Evolutionary conservation across 2,329 filamentous ascomycete species (phyloP).

Genomic region (Catunica adiposa): DNA sequence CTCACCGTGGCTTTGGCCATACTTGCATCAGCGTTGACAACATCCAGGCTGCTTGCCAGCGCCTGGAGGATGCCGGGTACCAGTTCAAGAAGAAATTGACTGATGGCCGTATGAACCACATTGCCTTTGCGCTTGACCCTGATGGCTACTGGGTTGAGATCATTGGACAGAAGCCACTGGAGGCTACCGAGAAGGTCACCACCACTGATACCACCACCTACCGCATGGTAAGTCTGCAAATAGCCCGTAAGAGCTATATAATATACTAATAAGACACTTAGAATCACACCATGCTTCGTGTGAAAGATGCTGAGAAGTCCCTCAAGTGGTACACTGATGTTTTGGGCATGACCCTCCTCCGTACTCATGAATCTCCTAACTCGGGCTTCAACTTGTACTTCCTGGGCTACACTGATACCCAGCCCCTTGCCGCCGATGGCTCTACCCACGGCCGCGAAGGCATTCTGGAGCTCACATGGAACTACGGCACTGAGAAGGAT

Average conservation of each 20-base stretch:
- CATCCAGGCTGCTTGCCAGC: slow-evolving; percentile 76
- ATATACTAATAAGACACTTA: slow-evolving; percentile 19
- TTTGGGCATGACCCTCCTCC: slow-evolving; percentile 72
- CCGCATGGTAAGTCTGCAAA: slow-evolving; percentile 36
- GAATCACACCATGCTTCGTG: slow-evolving; percentile 89
- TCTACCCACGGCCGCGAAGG: slow-evolving; percentile 57
- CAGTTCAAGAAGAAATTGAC: slow-evolving; percentile 87
- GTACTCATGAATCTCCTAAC: slow-evolving; percentile 51
- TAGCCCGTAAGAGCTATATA: neutral
- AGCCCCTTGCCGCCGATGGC: slow-evolving; percentile 35
- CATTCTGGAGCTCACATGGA: slow-evolving; percentile 79
- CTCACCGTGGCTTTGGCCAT: slow-evolving; percentile 70
- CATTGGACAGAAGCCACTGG: slow-evolving; percentile 53
- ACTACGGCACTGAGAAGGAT: slow-evolving; percentile 71
- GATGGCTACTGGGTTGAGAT: slow-evolving; percentile 81
- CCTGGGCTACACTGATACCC: slow-evolving; percentile 54
- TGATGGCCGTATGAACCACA: slow-evolving; percentile 72
- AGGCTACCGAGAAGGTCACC: slow-evolving; percentile 54
- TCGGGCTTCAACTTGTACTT: slow-evolving; percentile 85
- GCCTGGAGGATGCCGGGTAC: slow-evolving; percentile 80
- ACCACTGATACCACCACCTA: slow-evolving; percentile 62
- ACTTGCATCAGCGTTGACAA: slow-evolving; percentile 69
- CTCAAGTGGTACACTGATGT: slow-evolving; percentile 71
- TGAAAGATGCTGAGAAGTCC: slow-evolving; percentile 64
- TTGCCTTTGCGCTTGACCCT: slow-evolving; percentile 81